Evolutionary conservation across 2,329 filamentous ascomycete species (phyloP).

Genomic region (Neonectria ditissima): DNA sequence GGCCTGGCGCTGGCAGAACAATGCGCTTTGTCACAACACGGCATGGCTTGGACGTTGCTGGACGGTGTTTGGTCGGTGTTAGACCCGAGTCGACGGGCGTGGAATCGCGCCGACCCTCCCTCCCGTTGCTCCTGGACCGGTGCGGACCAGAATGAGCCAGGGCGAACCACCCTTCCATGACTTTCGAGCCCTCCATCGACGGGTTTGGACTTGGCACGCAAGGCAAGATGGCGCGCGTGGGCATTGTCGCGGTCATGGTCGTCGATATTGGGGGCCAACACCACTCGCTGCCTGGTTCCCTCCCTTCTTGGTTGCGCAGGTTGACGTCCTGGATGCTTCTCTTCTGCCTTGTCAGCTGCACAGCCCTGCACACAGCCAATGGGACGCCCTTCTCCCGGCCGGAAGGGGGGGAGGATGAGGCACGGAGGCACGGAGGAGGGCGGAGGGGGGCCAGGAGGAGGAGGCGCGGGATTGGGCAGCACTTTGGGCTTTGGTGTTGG

Average conservation of each 20-base stretch:
- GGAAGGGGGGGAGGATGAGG: slow-evolving; percentile 21
- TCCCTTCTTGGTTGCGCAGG: slow-evolving; percentile 12
- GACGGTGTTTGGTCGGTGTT: slow-evolving; percentile 9
- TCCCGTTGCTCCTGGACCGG: slow-evolving; percentile 3
- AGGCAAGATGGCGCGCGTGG: slow-evolving; percentile 15
- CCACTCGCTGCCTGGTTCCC: slow-evolving; percentile 22
- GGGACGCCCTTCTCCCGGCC: slow-evolving; percentile 12
- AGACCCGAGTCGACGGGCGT: slow-evolving; percentile 29
- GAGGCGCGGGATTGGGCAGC: slow-evolving; percentile 46
- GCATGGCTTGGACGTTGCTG: slow-evolving; percentile 14
- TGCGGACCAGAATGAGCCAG: slow-evolving; percentile 18
- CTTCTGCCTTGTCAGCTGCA: slow-evolving; percentile 25
- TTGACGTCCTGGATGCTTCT: slow-evolving; percentile 8
- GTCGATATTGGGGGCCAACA: slow-evolving; percentile 23
- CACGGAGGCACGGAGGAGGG: slow-evolving; percentile 15
- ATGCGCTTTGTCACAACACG: slow-evolving; percentile 18
- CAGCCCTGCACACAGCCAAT: slow-evolving; percentile 24
- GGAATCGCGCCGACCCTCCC: slow-evolving; percentile 27
- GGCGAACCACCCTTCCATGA: slow-evolving; percentile 21
- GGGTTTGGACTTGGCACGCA: slow-evolving; percentile 4
- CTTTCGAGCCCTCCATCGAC: slow-evolving; percentile 5
- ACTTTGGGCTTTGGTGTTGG: slow-evolving; percentile 40
- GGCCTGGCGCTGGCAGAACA: slow-evolving; percentile 19
- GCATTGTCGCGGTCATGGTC: slow-evolving; percentile 6
- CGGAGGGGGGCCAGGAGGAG: slow-evolving; percentile 13